Conservation (phyloP, 345 rosid genomes). For the Lepidium sativum region DNA sequence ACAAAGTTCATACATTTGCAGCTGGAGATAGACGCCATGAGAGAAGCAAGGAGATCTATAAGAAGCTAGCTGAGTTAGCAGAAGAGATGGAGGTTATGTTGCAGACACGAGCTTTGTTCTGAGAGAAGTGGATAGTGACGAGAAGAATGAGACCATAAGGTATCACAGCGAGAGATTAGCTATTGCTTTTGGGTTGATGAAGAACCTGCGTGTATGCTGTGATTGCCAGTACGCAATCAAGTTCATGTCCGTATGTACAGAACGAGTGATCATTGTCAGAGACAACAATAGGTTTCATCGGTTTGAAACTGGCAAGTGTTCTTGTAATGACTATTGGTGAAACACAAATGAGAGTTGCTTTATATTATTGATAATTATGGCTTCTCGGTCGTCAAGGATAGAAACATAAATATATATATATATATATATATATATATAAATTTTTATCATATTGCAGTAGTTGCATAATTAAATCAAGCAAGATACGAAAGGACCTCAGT, state of each 20-base stretch:
- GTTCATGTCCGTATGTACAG: slow-evolving; percentile 65
- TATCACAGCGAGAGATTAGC: slow-evolving; percentile 86
- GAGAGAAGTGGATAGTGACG: slow-evolving; percentile 54
- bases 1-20: slow-evolving; percentile 70
- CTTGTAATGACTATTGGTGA: slow-evolving; percentile 91
- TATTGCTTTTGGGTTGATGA: slow-evolving; percentile 72
- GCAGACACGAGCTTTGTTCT: slow-evolving; percentile 78
- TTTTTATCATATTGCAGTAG: too few species aligned
- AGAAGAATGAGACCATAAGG: slow-evolving; percentile 62
- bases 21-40: slow-evolving; percentile 64
- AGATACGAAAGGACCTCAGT: too few species aligned
- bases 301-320: slow-evolving; percentile 74
- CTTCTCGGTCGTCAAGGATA: too few species aligned
- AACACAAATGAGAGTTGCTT: background rate
- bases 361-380: too few species aligned
- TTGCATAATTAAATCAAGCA: too few species aligned
- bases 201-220: slow-evolving; percentile 82
- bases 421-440: too few species aligned
- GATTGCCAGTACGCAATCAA: slow-evolving; percentile 88
- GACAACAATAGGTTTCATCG: slow-evolving; percentile 82
- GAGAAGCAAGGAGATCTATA: slow-evolving; percentile 51
- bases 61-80: slow-evolving; percentile 65
- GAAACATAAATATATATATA: too few species aligned
- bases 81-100: slow-evolving; percentile 87
- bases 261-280: slow-evolving; percentile 74